phyloP scores from a whole-genome alignment of 2,329 filamentous ascomycete species.

The Coniochaeta ligniaria region DNA sequence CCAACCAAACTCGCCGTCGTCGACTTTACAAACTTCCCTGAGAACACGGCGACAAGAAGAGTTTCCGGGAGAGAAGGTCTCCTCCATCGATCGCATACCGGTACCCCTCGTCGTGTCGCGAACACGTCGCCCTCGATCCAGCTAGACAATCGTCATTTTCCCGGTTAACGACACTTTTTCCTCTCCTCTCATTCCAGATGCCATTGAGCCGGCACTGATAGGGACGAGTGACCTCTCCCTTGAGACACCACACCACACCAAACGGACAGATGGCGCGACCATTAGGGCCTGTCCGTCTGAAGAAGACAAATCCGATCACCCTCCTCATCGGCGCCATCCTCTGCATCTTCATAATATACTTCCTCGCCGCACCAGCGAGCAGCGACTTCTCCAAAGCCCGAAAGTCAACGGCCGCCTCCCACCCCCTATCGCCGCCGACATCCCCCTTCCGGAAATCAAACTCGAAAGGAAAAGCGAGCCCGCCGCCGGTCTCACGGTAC shows the following conservation, averaged over 20 bases:
- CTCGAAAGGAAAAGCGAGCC: conserved; percentile 48
- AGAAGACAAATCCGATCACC: conserved; percentile 72
- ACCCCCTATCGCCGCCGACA: conserved; percentile 66
- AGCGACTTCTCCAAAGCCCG: conserved; percentile 22
- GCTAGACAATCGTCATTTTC: not conserved
- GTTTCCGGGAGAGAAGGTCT: not conserved
- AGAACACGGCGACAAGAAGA: not conserved
- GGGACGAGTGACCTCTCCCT: not conserved
- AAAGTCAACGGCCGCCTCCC: conserved; percentile 48
- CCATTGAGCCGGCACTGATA: not conserved
- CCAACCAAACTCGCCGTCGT: not conserved
- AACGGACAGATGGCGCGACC: conserved; percentile 42
- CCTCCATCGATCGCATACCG: not conserved
- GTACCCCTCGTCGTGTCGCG: not conserved
- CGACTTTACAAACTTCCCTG: not conserved
- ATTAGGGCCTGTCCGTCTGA: conserved; percentile 63
- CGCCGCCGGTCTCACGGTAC: conserved; percentile 86
- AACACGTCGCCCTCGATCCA: not conserved
- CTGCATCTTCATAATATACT: conserved; percentile 64
- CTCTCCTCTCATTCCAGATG: not conserved
- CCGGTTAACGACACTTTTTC: not conserved
- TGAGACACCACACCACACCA: conserved; percentile 5
- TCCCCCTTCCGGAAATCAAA: conserved; percentile 61
- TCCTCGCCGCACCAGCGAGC: conserved; percentile 46
- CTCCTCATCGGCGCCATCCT: conserved; percentile 65